Conservation (phyloP, 257 asterid species). For the Asclepias syriaca region DNA sequence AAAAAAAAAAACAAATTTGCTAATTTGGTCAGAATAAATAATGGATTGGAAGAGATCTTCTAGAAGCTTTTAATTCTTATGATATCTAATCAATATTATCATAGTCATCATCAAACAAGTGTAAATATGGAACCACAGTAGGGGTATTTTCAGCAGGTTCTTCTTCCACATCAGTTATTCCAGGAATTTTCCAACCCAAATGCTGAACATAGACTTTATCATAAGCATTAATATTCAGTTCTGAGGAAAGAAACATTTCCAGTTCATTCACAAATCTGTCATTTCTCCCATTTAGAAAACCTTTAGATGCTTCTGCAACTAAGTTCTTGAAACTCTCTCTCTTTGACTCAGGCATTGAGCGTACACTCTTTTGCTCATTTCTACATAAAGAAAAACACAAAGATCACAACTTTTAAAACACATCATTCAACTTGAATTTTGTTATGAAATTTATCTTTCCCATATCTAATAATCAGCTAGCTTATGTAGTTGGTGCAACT, state of each 20-base stretch:
- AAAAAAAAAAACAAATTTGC: too few relatives aligned
- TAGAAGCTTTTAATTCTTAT: not conserved
- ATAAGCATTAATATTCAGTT: constrained; percentile 59
- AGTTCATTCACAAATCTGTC: constrained; percentile 55
- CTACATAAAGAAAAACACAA: constrained; percentile 32
- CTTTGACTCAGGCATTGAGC: constrained; percentile 30
- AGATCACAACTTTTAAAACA: not conserved
- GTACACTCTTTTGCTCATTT: constrained; percentile 29
- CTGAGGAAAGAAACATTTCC: constrained; percentile 69
- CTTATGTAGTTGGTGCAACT: not conserved
- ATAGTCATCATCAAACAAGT: constrained; percentile 51
- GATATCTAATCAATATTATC: constrained; percentile 25
- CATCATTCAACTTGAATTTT: not conserved
- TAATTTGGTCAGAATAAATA: too few relatives aligned
- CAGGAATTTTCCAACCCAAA: constrained; percentile 51
- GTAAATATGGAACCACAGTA: constrained; percentile 37
- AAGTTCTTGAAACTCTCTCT: constrained; percentile 37
- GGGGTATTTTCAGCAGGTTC: constrained; percentile 32
- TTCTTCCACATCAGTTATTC: constrained; percentile 29
- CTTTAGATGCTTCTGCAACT: constrained; percentile 53
- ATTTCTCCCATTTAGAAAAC: constrained; percentile 59
- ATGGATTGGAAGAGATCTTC: not conserved
- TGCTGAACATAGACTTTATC: constrained; percentile 51
- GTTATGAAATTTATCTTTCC: not conserved
- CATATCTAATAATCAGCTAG: too few relatives aligned